These are phyloP conservation scores for Endocarpon pusillum DNA, from an alignment of 495 filamentous ascomycete species.

Conservation along the genomic window DNA sequence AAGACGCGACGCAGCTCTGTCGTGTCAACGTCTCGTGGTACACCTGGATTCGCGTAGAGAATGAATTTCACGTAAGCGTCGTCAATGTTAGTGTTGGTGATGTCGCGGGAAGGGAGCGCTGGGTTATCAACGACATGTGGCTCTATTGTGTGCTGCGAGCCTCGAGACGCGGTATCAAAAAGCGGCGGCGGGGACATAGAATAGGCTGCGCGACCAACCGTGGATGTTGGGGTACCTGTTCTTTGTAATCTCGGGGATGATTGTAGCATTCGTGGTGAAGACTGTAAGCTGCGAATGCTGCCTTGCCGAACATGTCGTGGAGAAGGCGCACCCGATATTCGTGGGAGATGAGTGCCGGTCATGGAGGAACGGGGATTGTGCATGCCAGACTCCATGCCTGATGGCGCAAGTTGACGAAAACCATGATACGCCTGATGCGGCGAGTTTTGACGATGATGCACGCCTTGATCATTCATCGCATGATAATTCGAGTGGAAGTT, in stretches of 20 bases:
- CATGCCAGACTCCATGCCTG: no score
- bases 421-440: no score
- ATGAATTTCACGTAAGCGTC: conserved; percentile 81
- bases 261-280: conserved; percentile 23
- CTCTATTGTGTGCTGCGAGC: conserved; percentile 21
- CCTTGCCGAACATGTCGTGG: conserved; percentile 27
- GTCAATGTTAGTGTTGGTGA: conserved; percentile 61
- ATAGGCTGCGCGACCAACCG: conserved; percentile 17
- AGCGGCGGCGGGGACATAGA: conserved; percentile 23
- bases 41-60: conserved; percentile 74
- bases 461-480: no score
- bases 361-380: no score
- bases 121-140: no score
- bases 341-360: no score
- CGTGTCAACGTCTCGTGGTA: conserved; percentile 54
- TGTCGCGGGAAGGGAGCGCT: conserved; percentile 47
- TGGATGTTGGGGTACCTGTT: conserved; percentile 15
- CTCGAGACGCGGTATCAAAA: conserved; percentile 19
- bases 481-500: no score
- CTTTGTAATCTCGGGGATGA: no score
- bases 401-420: no score
- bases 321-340: no score
- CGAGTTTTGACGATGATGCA: no score
- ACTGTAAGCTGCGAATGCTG: conserved; percentile 26
- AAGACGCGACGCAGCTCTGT: conserved; percentile 64